phyloP scores from a whole-genome alignment of 2,329 filamentous ascomycete species.

The Fusarium poae region DNA sequence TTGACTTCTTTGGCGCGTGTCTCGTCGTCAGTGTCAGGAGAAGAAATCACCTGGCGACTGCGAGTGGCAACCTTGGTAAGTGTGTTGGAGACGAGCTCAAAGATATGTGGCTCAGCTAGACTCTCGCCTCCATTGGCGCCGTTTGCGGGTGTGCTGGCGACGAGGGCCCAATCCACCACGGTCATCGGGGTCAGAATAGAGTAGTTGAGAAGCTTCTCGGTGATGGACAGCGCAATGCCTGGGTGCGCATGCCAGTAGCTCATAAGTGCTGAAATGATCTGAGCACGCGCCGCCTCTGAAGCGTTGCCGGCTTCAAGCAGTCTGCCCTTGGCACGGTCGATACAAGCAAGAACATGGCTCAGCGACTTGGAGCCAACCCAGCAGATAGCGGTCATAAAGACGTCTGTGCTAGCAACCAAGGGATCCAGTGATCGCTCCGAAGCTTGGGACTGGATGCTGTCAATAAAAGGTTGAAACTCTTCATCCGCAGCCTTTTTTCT shows the following conservation, averaged over 20 bases:
- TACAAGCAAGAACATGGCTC: slow-evolving; percentile 94
- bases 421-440: slow-evolving; percentile 79
- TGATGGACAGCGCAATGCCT: slow-evolving; percentile 89
- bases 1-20: slow-evolving; percentile 76
- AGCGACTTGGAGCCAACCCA: slow-evolving; percentile 95
- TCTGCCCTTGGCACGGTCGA: slow-evolving; percentile 92
- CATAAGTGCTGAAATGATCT: slow-evolving; percentile 92
- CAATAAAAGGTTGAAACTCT: slow-evolving; percentile 85
- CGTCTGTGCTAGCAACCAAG: slow-evolving; percentile 88
- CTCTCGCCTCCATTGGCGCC: slow-evolving; percentile 69
- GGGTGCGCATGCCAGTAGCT: slow-evolving; percentile 94
- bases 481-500: slow-evolving; percentile 87
- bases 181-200: slow-evolving; percentile 88
- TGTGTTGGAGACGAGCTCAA: slow-evolving; percentile 90
- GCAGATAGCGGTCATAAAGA: slow-evolving; percentile 93
- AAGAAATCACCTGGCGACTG: slow-evolving; percentile 81
- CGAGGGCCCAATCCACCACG: slow-evolving; percentile 91
- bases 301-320: slow-evolving; percentile 82
- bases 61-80: slow-evolving; percentile 91
- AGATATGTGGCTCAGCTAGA: slow-evolving; percentile 81
- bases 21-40: slow-evolving; percentile 72
- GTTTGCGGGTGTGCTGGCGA: slow-evolving; percentile 64
- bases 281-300: slow-evolving; percentile 81
- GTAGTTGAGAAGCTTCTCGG: slow-evolving; percentile 98
- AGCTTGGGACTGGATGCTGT: slow-evolving; percentile 84